Base-by-base conservation (phyloP, 139 green algal species). In the Coelastrella sp. region DNA sequence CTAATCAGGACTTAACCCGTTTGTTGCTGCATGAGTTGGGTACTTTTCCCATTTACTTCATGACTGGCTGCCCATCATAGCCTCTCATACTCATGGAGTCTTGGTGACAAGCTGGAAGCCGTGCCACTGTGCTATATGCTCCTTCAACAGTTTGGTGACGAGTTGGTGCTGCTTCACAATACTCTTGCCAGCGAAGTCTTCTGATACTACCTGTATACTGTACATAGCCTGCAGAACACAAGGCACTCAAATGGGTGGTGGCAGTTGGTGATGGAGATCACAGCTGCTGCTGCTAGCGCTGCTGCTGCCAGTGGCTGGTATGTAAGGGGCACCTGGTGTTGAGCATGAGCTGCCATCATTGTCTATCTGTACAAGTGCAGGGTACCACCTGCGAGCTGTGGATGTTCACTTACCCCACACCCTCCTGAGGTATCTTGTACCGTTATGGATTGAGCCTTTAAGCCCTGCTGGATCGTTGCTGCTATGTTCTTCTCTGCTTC, bases 151-250 rank as follows among this genome's bases (percentile, higher is more conserved):
- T 24, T 93, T 89, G 65, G 94, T 93, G 14, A 96, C 91, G 19
- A 91, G 57, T 85, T 95, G 94, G 66, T 96, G 95, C 91, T 96
- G 95, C 90, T 96, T 94, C 6, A 96, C 91, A 22, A 93, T 96
- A 74, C 78, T 91, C 27, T 91, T 87, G 60, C 92, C 93, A 49
- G 72, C 74, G 35, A 92, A 92, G 7, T 89, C 78, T 14, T 78
- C 57, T 7, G 85, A 84, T 10, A 78, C 76, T 20, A 91, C 75
- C 66, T 90, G 82, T 49, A 91, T 90, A 20, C 58, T 84, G 63
- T 88, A 80, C 74, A 80, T 80, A 20, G 74, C 68, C 68, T 76
- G 68, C 19, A 70, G 63, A 70, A 70, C 12, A 15, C 63, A 70
- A 15, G 5, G 14, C 11, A 15, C 12, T 12, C 63, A 1, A 15